Evolutionary conservation across 1,284 basidiomycete genomes (phyloP), one percentile per base, ranked within the genome.

Genomic region (Austropuccinia psidii): DNA sequence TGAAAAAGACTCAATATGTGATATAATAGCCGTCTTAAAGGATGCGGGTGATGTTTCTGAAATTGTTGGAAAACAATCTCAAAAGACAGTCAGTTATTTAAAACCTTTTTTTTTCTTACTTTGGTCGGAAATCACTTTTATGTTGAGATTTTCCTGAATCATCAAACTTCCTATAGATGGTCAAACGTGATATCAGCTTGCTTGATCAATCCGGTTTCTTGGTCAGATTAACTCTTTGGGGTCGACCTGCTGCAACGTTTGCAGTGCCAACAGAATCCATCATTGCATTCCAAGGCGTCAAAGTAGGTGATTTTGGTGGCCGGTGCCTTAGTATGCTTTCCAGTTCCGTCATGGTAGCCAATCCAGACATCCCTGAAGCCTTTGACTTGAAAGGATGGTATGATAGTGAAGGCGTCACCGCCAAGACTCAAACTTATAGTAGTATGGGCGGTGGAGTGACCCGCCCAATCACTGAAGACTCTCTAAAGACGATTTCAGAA

Each of bases 241-340:
- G 95, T 35, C 93, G 91, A 80, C 89, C 91, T 80, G 96, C 95
- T 1, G 93, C 98, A 80, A 86, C 86, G 57, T 98, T 89, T 80
- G 81, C 81, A 2, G 81, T 82, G 17, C 81, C 83, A 3, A 84
- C 86, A 49, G 77, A 83, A 68, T 87, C 90, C 11, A 87, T 96
- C 24, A 85, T 93, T 75, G 95, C 94, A 1, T 93, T 96, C 85
- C 97, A 96, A 83, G 90, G 92, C 27, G 91, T 93, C 78, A 94
- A 90, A 82, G 92, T 98, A 49, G 88, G 92, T 49, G 95, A 98
- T 78, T 99, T 91, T 80, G 90, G 90, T 78, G 95, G 94, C 85
- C 86, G 90, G 69, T 89, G 85, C 0, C 84, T 98, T 54, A 92
- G 90, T 29, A 87, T 87, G 84, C 82, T 85, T 75, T 85, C 85